Evolutionary conservation across 768 basidiomycete genomes (phyloP).

Genomic region (Psilocybe cyanescens): DNA sequence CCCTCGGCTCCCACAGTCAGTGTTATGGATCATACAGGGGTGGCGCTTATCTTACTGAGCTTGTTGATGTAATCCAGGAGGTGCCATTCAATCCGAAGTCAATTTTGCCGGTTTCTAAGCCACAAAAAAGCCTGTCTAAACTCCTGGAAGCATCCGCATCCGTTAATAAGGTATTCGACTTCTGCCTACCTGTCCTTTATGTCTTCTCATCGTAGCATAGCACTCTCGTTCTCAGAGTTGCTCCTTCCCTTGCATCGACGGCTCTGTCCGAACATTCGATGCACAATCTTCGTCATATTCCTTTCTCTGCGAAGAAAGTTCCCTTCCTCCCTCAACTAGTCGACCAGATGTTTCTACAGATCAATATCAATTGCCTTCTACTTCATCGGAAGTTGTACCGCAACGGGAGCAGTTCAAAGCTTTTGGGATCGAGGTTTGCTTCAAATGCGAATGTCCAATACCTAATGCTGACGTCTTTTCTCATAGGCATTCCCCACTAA

Average conservation of each 20-base stretch:
- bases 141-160: conserved; percentile 17
- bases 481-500: conserved; percentile 33
- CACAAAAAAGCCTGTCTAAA: conserved; percentile 18
- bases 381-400: background rate
- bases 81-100: conserved; percentile 22
- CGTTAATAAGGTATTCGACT: conserved; percentile 16
- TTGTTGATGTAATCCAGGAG: conserved; percentile 12
- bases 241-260: conserved; percentile 20
- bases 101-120: conserved; percentile 21
- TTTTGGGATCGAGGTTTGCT: conserved; percentile 26
- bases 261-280: conserved; percentile 12
- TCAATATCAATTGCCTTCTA: background rate
- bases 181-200: background rate
- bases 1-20: conserved; percentile 6
- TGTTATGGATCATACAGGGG: background rate
- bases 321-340: background rate
- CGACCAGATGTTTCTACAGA: too few species aligned
- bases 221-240: conserved; percentile 2
- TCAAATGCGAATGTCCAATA: background rate
- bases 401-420: conserved; percentile 21
- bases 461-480: background rate
- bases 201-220: background rate
- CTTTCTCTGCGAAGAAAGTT: background rate
- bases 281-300: background rate
- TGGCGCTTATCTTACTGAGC: conserved; percentile 5